Percentiles rank a stretch among this genome's conserved stretches.
Evolutionary conservation across 306 rosid genomes (phyloP).

Genomic region (Biancaea sappan): DNA sequence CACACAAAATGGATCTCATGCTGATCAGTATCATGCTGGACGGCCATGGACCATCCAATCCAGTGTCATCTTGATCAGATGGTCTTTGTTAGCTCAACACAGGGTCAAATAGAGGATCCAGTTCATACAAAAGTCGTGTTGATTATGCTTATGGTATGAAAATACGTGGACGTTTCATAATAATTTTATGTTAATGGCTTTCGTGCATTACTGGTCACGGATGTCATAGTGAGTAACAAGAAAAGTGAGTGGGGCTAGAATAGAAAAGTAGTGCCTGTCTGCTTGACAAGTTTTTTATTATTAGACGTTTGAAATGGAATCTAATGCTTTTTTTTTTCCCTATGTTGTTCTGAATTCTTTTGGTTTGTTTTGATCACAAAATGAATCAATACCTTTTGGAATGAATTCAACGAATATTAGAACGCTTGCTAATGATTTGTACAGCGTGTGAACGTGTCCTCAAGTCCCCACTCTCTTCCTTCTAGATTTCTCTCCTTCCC

Average conservation of each 20-base stretch:
- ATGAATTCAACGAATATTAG: not conserved
- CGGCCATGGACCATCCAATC: too few relatives aligned
- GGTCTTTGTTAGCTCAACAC: too few relatives aligned
- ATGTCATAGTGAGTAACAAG: conserved; percentile 15
- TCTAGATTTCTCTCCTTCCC: not conserved
- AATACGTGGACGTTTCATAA: not conserved
- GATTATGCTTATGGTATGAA: not conserved
- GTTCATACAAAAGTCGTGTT: not conserved
- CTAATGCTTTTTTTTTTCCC: conserved; percentile 25
- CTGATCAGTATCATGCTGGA: too few relatives aligned
- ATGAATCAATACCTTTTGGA: not conserved
- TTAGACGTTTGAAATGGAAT: conserved; percentile 14
- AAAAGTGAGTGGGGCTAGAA: not conserved
- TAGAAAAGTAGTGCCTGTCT: not conserved
- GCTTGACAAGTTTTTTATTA: conserved; percentile 2
- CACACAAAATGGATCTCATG: too few relatives aligned
- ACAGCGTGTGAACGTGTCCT: not conserved
- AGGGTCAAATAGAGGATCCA: too few relatives aligned
- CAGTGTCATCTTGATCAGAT: too few relatives aligned
- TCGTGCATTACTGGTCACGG: conserved; percentile 11
- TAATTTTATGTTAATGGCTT: not conserved
- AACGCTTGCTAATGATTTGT: conserved; percentile 19
- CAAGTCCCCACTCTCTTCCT: not conserved
- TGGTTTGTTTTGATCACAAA: conserved; percentile 15
- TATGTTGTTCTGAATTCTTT: conserved; percentile 22